Conservation (phyloP, 1,284 basidiomycete species). For the Puccinia horiana region DNA sequence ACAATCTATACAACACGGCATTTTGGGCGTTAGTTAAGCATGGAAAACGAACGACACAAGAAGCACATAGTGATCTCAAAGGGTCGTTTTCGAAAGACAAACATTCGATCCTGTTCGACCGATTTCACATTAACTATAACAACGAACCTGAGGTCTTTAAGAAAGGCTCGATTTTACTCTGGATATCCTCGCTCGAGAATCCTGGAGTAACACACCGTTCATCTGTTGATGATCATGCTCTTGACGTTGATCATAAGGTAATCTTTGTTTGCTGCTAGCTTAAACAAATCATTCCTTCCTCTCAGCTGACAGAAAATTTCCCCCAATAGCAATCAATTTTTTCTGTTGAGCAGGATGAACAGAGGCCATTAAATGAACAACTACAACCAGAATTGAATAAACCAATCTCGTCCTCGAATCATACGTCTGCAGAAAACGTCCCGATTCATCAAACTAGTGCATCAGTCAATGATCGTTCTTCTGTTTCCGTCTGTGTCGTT, state of each 20-base stretch:
- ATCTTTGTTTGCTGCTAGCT: too few species aligned
- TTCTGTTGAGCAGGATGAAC: not conserved
- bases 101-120: slow-evolving; percentile 81
- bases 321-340: too few species aligned
- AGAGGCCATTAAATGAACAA: not conserved
- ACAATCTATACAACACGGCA: slow-evolving; percentile 92
- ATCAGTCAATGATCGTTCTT: not conserved
- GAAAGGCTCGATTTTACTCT: slow-evolving; percentile 82
- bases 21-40: slow-evolving; percentile 92
- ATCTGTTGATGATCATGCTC: not conserved
- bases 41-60: slow-evolving; percentile 71
- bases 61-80: slow-evolving; percentile 71
- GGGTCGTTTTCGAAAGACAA: slow-evolving; percentile 85
- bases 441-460: not conserved
- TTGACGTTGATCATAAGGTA: not conserved
- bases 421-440: not conserved
- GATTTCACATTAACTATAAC: slow-evolving; percentile 87
- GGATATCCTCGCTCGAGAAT: slow-evolving; percentile 58
- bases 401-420: not conserved
- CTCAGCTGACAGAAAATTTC: too few species aligned
- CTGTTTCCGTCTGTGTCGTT: not conserved
- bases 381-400: too few species aligned
- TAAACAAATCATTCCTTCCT: too few species aligned
- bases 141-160: slow-evolving; percentile 71
- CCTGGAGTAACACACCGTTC: not conserved